Conservation (phyloP, 1,284 basidiomycete species). For the Earliella scabrosa region DNA sequence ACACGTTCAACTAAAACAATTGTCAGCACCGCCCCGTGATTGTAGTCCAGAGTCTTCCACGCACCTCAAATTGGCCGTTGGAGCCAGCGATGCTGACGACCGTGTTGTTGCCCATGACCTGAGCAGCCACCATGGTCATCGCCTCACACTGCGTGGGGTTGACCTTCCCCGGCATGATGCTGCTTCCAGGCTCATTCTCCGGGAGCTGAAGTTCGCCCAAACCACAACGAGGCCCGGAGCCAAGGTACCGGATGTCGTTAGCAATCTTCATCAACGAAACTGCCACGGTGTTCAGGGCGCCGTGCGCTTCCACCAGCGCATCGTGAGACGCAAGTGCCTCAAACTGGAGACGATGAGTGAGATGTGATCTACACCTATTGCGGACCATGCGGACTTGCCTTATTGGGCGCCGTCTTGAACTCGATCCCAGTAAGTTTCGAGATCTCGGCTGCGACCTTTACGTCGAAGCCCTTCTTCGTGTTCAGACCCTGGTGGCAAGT, state of each 20-base stretch:
- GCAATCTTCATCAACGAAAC: constrained; percentile 99
- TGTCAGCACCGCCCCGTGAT: constrained; percentile 5
- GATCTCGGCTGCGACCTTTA: constrained; percentile 92
- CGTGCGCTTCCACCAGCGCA: constrained; percentile 96
- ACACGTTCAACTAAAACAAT: constrained; percentile 86
- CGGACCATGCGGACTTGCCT: constrained; percentile 51
- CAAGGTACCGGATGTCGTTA: constrained; percentile 98
- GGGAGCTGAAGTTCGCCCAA: constrained; percentile 94
- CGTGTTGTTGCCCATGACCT: constrained; percentile 99
- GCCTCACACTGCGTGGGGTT: constrained; percentile 99
- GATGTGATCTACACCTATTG: background rate
- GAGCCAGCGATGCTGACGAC: constrained; percentile 92
- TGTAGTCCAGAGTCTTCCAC: constrained; percentile 5
- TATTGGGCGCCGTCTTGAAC: constrained; percentile 98
- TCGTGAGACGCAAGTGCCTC: constrained; percentile 98
- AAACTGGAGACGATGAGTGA: constrained; percentile 58
- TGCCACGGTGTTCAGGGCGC: constrained; percentile 94
- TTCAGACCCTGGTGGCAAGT: constrained; percentile 79
- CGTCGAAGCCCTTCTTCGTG: constrained; percentile 96
- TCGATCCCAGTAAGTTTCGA: constrained; percentile 89
- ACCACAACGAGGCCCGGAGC: constrained; percentile 96
- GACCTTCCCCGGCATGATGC: constrained; percentile 99
- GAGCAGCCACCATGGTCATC: constrained; percentile 97
- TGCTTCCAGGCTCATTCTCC: constrained; percentile 99
- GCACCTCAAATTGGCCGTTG: constrained; percentile 95